Percentiles rank a stretch among this genome's conserved stretches.
phyloP scores from a whole-genome alignment of 2,329 filamentous ascomycete species.

The Aspergillus tubingensis region DNA sequence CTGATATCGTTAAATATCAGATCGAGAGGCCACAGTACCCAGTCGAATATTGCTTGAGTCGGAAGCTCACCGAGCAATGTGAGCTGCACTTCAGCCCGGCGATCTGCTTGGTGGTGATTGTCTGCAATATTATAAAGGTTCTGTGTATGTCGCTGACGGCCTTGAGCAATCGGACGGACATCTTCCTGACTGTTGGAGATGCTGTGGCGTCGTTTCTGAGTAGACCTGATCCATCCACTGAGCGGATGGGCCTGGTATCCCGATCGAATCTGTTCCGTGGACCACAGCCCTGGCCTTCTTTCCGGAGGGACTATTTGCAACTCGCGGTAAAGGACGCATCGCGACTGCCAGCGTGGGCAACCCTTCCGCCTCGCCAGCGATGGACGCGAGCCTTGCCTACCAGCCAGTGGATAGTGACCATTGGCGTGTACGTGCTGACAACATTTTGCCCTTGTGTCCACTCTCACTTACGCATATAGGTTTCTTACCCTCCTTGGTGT shows the following conservation, averaged over 20 bases:
- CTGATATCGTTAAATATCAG: background rate
- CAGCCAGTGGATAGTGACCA: background rate
- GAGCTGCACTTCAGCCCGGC: slow-evolving; percentile 15
- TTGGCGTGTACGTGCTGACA: background rate
- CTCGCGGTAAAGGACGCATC: background rate
- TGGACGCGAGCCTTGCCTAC: background rate
- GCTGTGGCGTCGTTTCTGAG: slow-evolving; percentile 30
- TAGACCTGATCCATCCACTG: slow-evolving; percentile 16
- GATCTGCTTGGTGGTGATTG: slow-evolving; percentile 13
- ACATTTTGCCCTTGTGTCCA: background rate
- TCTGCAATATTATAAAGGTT: slow-evolving; percentile 15
- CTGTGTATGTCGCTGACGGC: slow-evolving; percentile 19
- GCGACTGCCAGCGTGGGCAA: background rate
- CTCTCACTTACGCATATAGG: background rate
- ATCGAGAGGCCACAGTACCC: background rate
- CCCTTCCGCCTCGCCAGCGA: background rate
- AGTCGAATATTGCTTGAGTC: slow-evolving; percentile 1
- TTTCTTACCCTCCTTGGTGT: background rate
- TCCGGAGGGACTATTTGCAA: background rate
- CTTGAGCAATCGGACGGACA: background rate
- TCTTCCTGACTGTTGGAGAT: slow-evolving; percentile 29
- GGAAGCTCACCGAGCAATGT: slow-evolving; percentile 9
- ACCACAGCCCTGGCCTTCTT: background rate
- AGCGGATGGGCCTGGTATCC: slow-evolving; percentile 13
- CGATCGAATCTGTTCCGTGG: background rate